phyloP scores from a whole-genome alignment of 176 grass and related monocot species.

The Carex pumila region DNA sequence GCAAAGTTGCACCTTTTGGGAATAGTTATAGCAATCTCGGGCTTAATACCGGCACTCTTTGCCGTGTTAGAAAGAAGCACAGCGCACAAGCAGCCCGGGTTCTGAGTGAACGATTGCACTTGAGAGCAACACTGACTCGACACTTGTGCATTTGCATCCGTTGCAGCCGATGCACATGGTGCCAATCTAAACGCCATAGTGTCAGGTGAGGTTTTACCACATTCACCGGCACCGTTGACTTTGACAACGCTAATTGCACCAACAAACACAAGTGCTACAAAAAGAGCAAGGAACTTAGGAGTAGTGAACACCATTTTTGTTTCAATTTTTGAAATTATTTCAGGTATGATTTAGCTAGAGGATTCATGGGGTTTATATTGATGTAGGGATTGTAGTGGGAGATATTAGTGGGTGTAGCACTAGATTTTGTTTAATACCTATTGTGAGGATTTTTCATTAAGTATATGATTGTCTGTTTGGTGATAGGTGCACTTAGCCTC shows the following conservation, averaged over 20 bases:
- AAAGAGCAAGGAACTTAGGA: conserved; percentile 31
- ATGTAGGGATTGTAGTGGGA: conserved; percentile 1
- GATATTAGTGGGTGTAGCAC: conserved; percentile 12
- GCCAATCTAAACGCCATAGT: conserved; percentile 48
- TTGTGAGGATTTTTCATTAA: not conserved
- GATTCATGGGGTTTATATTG: conserved; percentile 9
- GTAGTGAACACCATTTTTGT: conserved; percentile 33
- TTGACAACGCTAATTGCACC: not conserved
- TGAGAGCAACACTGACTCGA: conserved; percentile 46
- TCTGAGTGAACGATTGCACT: conserved; percentile 48
- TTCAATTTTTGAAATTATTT: not conserved
- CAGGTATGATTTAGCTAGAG: not conserved
- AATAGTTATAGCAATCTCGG: conserved; percentile 62
- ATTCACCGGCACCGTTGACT: conserved; percentile 53
- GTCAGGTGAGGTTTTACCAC: conserved; percentile 44
- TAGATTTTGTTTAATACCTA: conserved; percentile 3
- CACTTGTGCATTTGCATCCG: conserved; percentile 39
- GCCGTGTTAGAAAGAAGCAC: conserved; percentile 77
- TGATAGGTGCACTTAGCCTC: conserved; percentile 5
- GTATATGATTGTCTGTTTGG: conserved; percentile 10
- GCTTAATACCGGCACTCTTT: conserved; percentile 52
- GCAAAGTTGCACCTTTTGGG: conserved; percentile 78
- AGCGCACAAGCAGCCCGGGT: conserved; percentile 64
- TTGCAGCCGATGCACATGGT: conserved; percentile 51
- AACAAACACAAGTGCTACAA: conserved; percentile 31